Base-by-base conservation (phyloP, 768 basidiomycete genomes). In the Austroboletus festivus region DNA sequence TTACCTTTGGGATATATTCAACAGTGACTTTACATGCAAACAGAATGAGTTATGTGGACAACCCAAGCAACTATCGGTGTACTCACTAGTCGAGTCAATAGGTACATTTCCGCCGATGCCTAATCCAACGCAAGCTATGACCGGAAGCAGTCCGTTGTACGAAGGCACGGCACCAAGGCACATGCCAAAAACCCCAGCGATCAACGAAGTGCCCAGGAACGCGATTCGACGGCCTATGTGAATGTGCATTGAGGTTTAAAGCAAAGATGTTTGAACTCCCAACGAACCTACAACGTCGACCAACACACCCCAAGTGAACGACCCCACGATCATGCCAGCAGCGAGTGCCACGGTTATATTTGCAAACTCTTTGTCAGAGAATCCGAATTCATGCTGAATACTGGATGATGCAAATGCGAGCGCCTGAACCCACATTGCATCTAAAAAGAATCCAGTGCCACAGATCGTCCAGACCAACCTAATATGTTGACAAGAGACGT, bases 281-380 rank as follows among this genome's bases (percentile, higher is more conserved):
- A 11, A 53, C 56, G 37, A 46, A 57, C 56, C 56, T 34, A 57
- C 23, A n/a, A 58, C 46, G 3, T 58, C 56, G 5, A 57, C 52
- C 38, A 58, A 44, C 16, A 42, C 37, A 1, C 56, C 56, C 56
- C 56, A 57, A 12, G 50, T 3, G 20, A 58, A 48, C 13, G 40
- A 46, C 0, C 56, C 56, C 1, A 15, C 26, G 5, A 48, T 19
- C 3, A 53, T 8, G 4, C 56, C 56, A 12, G 46, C 31, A 6
- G 9, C 5, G 8, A 50, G 48, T 0, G 48, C 39, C 24, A 38
- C 16, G 1, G 19, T 5, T 16, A 57, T 22, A 2, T 48, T 51
- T 26, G 55, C 56, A 15, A 38, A 48, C 23, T 53, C 44, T 18
- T 56, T 56, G 51, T 57, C 54, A 4, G 56, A 50, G 31, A 47